Conservation (phyloP, 1,284 basidiomycete species). For the Trichosporon coremiiforme region DNA sequence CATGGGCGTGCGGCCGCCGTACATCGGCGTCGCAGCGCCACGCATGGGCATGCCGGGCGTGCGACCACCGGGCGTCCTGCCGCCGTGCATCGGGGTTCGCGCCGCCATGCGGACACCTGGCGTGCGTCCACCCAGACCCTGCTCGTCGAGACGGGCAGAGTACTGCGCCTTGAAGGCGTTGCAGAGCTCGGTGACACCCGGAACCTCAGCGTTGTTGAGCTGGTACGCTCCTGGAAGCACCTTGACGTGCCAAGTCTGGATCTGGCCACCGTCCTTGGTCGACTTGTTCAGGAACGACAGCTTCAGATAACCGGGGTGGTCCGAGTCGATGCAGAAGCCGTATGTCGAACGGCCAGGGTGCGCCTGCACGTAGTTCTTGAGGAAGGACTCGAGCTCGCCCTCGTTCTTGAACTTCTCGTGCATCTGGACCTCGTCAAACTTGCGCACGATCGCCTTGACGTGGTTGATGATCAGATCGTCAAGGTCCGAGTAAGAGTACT, state of each 20-base stretch:
- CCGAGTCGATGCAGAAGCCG: slow-evolving; percentile 89
- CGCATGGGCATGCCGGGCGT: slow-evolving; percentile 63
- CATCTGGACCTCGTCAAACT: slow-evolving; percentile 91
- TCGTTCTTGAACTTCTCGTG: slow-evolving; percentile 95
- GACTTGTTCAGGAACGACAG: slow-evolving; percentile 91
- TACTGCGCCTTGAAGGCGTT: slow-evolving; percentile 93
- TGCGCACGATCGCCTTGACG: slow-evolving; percentile 88
- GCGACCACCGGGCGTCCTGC: slow-evolving; percentile 72
- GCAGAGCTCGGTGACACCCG: slow-evolving; percentile 86
- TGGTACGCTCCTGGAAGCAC: slow-evolving; percentile 88
- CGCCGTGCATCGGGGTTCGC: slow-evolving; percentile 60
- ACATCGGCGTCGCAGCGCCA: slow-evolving; percentile 37
- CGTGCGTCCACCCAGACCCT: slow-evolving; percentile 68
- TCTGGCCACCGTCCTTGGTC: slow-evolving; percentile 60
- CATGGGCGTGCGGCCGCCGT: slow-evolving; percentile 19
- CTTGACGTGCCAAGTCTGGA: slow-evolving; percentile 88
- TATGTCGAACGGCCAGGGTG: slow-evolving; percentile 95
- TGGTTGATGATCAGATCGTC: slow-evolving; percentile 98
- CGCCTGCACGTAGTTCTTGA: slow-evolving; percentile 87
- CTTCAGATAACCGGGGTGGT: slow-evolving; percentile 88
- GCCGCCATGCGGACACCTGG: slow-evolving; percentile 62
- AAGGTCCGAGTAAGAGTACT: slow-evolving; percentile 87
- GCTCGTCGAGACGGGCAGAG: slow-evolving; percentile 42
- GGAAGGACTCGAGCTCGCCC: slow-evolving; percentile 83
- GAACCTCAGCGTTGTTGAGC: slow-evolving; percentile 81